Evolutionary conservation across 495 filamentous ascomycete genomes (phyloP), one percentile per base, ranked within the genome.

Genomic region (Umbilicaria muhlenbergii): DNA sequence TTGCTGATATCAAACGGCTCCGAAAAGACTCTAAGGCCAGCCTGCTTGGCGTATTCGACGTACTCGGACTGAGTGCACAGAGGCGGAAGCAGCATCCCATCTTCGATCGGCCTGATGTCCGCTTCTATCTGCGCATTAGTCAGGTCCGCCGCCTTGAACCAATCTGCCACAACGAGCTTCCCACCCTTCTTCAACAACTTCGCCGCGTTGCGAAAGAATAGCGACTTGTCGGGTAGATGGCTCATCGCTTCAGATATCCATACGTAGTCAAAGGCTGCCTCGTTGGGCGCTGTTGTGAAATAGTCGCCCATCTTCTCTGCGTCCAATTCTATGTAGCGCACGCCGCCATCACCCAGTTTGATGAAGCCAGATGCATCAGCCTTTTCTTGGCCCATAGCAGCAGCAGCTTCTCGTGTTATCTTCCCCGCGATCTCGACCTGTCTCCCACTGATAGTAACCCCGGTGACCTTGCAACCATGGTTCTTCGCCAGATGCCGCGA

Each of bases 161-260:
- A 76, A 50, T 76, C 73, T 24, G 73, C 71, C 42, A 75, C 51
- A 15, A 70, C 70, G 40, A 76, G 38, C 47, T 65, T 73, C 11
- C 67, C 65, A 2, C 62, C 61, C 0, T 36, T 15, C 15, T 52
- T 58, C 34, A 74, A 55, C 48, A 76, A 47, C 33, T 44, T 47
- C 16, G 49, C 49, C 6, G 65, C 64, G 42, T 74, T 74, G 5
- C 42, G 47, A 49, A 74, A 76, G 53, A 75, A 75, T 2, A 74
- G 58, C 35, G 60, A 60, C 54, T 75, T 76, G 24, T 72, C 58
- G 0, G 73, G 70, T 42, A 76, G 62, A 52, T 76, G 73, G 45
- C 67, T 71, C 49, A 76, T 60, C 13, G 71, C 73, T 52, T 76
- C 73, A 7, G 65, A 69, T 45, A 76, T 74, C 73, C 73, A 76